These are phyloP conservation scores for Acacia melanoxylon DNA, from an alignment of 306 rosid species.

Conservation along the genomic window DNA sequence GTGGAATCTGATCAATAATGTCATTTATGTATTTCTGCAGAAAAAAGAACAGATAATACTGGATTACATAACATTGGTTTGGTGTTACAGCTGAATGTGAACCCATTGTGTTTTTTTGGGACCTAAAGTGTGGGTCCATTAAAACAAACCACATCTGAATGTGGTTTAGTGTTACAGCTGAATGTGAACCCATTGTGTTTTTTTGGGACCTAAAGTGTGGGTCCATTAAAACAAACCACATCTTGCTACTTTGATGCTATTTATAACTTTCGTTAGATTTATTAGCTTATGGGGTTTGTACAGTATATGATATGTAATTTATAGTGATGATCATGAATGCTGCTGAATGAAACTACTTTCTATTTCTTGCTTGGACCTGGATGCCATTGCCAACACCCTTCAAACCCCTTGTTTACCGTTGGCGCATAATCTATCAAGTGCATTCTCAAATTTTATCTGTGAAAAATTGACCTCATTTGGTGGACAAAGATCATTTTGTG, in stretches of 20 bases:
- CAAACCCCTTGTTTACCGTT: not conserved
- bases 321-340: not conserved
- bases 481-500: not conserved
- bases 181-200: not conserved
- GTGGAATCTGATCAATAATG: slow-evolving; percentile 31
- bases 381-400: not conserved
- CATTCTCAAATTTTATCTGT: not conserved
- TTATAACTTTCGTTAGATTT: not conserved
- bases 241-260: not conserved
- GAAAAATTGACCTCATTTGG: not conserved
- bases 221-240: not conserved
- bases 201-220: not conserved
- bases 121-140: not conserved
- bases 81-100: not conserved
- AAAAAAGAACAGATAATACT: not conserved
- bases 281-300: not conserved
- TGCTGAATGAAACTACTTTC: not conserved
- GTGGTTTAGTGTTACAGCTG: not conserved
- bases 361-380: not conserved
- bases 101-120: not conserved
- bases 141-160: too few relatives aligned
- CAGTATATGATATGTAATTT: not conserved
- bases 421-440: not conserved
- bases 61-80: not conserved
- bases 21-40: slow-evolving; percentile 1